Conservation (phyloP, 2,329 filamentous ascomycete species). For the Moelleriella libera region DNA sequence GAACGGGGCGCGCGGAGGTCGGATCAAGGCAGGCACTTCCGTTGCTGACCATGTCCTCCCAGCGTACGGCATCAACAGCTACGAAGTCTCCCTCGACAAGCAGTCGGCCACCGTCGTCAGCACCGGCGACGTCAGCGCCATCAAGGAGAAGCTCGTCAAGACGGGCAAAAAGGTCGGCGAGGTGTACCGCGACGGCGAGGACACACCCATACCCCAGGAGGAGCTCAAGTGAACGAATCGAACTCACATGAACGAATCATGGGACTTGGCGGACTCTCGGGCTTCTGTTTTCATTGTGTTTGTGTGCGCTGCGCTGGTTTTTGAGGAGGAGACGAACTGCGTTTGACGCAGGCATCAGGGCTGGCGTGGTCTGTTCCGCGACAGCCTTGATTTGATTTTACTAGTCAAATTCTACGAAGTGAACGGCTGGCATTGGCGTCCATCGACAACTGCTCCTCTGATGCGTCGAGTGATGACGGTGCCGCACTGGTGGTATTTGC, state of each 20-base stretch:
- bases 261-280: no score
- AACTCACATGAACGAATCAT: neutral
- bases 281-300: no score
- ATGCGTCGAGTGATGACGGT: no score
- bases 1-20: no score
- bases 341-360: neutral
- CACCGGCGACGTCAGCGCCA: constrained; percentile 56
- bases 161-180: constrained; percentile 69
- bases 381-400: no score
- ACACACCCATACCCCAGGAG: neutral
- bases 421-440: no score
- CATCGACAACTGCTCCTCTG: no score
- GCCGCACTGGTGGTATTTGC: no score
- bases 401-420: no score
- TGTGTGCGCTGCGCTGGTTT: neutral
- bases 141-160: constrained; percentile 83
- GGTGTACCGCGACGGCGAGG: neutral
- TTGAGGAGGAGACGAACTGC: neutral
- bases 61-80: constrained; percentile 62
- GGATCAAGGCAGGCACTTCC: no score
- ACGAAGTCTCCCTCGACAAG: constrained; percentile 74
- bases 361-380: no score
- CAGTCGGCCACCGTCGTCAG: constrained; percentile 72
- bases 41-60: neutral
- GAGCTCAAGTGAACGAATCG: neutral